These are phyloP conservation scores for Pugionium cornutum DNA, from an alignment of 345 rosid genomes.

Conservation along the genomic window DNA sequence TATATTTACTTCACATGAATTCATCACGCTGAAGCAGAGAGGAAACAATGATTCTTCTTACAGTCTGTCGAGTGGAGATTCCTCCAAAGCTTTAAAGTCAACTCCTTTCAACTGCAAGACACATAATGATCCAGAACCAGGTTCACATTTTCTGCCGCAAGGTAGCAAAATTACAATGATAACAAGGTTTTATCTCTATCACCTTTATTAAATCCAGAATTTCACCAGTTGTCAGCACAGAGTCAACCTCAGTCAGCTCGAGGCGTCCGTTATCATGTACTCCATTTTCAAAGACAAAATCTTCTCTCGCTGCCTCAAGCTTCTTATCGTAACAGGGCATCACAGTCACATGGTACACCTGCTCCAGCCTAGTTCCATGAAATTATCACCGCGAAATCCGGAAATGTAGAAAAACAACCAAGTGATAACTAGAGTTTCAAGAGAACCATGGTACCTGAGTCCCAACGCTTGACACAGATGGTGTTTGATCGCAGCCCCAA, in stretches of 20 bases:
- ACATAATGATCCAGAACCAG: constrained; percentile 5
- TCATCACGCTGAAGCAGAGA: not conserved
- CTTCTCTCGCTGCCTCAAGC: constrained; percentile 92
- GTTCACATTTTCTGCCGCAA: not conserved
- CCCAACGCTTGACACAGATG: constrained; percentile 65
- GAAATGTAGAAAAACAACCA: not conserved
- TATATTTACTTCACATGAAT: not conserved
- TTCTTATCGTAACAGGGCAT: constrained; percentile 99
- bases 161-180: not conserved
- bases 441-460: constrained; percentile 55
- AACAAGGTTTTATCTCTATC: constrained; percentile 11
- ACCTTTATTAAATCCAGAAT: constrained; percentile 84
- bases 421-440: constrained; percentile 15
- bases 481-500: constrained; percentile 80
- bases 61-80: constrained; percentile 72
- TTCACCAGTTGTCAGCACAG: constrained; percentile 94
- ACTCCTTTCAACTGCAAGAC: constrained; percentile 70
- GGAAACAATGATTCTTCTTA: constrained; percentile 39
- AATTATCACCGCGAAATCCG: not conserved
- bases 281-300: constrained; percentile 54
- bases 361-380: constrained; percentile 58
- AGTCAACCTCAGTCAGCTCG: constrained; percentile 76
- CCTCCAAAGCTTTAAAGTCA: constrained; percentile 68
- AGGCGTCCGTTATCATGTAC: constrained; percentile 39
- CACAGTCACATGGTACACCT: constrained; percentile 87